Percentiles rank a stretch among this genome's conserved stretches.
Evolutionary conservation across 106 monocot genomes (phyloP).

Genomic region (Allium cepa): DNA sequence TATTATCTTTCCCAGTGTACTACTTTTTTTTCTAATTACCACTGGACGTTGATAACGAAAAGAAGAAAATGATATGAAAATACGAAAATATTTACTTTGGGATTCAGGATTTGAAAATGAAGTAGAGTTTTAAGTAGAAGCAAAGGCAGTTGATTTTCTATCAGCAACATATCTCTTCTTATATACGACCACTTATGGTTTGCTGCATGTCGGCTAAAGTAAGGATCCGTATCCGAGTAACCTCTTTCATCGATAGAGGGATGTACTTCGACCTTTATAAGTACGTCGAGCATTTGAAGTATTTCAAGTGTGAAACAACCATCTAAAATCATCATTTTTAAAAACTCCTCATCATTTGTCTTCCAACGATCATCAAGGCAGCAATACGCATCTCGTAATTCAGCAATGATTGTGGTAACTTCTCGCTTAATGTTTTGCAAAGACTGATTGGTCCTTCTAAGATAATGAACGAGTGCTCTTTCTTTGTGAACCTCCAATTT

Average conservation of each 20-base stretch:
- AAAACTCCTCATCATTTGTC: neutral
- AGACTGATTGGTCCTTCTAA: neutral
- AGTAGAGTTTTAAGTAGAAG: conserved; percentile 14
- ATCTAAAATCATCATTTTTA: conserved; percentile 18
- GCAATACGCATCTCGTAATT: neutral
- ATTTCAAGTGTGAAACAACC: conserved; percentile 37
- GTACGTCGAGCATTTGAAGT: neutral
- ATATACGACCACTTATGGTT: conserved; percentile 29
- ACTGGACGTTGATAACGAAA: too few relatives aligned
- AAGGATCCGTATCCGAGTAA: conserved; percentile 39
- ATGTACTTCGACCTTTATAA: too few relatives aligned
- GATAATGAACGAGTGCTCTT: conserved; percentile 1
- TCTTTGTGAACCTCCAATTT: conserved; percentile 5
- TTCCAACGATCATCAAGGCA: neutral
- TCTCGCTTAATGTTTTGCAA: neutral
- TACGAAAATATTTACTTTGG: neutral
- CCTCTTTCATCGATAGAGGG: neutral
- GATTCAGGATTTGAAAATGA: neutral
- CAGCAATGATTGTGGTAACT: neutral
- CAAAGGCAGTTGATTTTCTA: conserved; percentile 69
- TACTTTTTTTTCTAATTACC: neutral
- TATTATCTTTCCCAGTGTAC: neutral
- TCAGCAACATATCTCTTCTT: conserved; percentile 53
- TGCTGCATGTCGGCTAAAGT: conserved; percentile 41
- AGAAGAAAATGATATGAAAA: neutral